Evolutionary conservation across 75 land plant genomes (phyloP).

Genomic region (Sequoiadendron giganteum): DNA sequence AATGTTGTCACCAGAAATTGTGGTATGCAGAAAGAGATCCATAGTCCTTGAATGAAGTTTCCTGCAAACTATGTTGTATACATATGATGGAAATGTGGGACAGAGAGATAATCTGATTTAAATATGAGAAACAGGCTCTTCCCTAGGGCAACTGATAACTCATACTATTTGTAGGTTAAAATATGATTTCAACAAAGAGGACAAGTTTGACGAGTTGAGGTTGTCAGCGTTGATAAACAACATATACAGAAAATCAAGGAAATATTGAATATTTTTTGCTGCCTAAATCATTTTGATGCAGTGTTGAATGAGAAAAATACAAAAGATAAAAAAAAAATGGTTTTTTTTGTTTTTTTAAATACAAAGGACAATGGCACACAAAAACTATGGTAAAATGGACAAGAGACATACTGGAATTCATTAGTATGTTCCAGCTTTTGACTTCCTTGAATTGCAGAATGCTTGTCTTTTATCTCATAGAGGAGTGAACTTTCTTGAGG

Average conservation of each 20-base stretch:
- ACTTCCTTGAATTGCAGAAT: constrained; percentile 77
- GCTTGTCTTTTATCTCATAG: constrained; percentile 51
- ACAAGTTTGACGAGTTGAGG: neutral
- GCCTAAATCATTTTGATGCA: neutral
- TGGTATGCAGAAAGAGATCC: too few species aligned
- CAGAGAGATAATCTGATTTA: neutral
- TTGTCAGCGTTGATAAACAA: neutral
- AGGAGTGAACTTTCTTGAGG: constrained; percentile 45
- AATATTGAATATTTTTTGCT: neutral
- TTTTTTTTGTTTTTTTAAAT: neutral
- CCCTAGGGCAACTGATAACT: neutral
- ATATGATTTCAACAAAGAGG: neutral
- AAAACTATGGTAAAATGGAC: neutral
- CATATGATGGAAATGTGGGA: too few species aligned
- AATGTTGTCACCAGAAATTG: too few species aligned
- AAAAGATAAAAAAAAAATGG: neutral
- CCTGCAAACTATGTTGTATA: too few species aligned
- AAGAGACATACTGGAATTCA: constrained; percentile 46
- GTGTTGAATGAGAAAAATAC: neutral
- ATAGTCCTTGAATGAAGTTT: too few species aligned
- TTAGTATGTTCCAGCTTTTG: constrained; percentile 68
- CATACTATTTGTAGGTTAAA: too few species aligned
- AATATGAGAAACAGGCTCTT: neutral
- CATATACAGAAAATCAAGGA: neutral
- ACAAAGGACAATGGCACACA: neutral